Evolutionary conservation across 2,329 filamentous ascomycete species (phyloP).

Genomic region (Colletotrichum sp.): DNA sequence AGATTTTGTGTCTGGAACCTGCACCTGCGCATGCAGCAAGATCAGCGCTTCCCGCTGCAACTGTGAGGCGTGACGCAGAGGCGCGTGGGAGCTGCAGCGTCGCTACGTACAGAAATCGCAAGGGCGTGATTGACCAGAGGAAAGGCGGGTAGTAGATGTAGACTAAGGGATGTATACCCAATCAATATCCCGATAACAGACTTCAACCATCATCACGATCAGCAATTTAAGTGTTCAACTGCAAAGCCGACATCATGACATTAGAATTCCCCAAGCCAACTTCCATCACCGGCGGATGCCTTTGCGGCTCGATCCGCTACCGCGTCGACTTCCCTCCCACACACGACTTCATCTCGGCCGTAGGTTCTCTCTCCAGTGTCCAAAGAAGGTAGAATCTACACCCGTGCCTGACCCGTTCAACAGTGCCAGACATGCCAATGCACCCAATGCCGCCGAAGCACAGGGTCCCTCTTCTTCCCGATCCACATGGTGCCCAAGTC

Average conservation of each 20-base stretch:
- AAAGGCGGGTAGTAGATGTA: accelerated
- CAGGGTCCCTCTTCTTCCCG: constrained; percentile 49
- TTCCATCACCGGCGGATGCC: constrained; percentile 53
- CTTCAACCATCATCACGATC: background rate
- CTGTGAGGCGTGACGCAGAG: background rate
- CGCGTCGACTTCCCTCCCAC: constrained; percentile 47
- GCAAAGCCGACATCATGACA: background rate
- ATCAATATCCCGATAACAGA: background rate
- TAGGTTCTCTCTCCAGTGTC: too few relatives aligned
- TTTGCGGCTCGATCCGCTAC: constrained; percentile 55
- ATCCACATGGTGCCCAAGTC: constrained; percentile 40
- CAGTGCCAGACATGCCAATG: constrained; percentile 52
- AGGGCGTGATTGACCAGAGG: constrained; percentile 32
- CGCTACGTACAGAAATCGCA: constrained; percentile 13
- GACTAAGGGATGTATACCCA: background rate
- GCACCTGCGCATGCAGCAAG: background rate
- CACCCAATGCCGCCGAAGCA: constrained; percentile 58
- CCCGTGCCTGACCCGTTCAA: too few relatives aligned
- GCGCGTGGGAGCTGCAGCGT: background rate
- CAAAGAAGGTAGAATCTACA: too few relatives aligned
- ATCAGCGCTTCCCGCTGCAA: background rate
- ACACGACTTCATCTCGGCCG: constrained; percentile 44
- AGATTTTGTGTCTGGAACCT: background rate
- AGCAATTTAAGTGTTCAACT: background rate
- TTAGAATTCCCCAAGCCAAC: constrained; percentile 26